Conservation (phyloP, 805 yeast species). For the Wickerhamiella musiphila region DNA sequence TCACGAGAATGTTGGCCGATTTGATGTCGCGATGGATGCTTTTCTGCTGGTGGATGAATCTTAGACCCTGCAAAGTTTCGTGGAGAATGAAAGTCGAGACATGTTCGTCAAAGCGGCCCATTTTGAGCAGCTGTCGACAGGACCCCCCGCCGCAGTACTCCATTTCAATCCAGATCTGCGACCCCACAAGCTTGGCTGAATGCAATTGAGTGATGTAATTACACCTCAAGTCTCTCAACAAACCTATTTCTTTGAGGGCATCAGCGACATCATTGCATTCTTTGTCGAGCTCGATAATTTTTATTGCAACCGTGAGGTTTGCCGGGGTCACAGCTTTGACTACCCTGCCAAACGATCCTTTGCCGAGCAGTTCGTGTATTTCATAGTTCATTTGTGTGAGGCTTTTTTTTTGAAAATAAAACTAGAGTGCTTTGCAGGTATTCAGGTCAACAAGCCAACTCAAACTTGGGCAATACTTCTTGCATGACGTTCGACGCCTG, state of each 20-base stretch:
- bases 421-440: too few relatives aligned
- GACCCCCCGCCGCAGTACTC: constrained; percentile 80
- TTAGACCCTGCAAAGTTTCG: constrained; percentile 69
- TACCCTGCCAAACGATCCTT: constrained; percentile 17
- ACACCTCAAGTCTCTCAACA: constrained; percentile 61
- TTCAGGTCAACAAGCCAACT: too few relatives aligned
- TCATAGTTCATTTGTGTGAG: too few relatives aligned
- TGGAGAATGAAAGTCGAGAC: constrained; percentile 57
- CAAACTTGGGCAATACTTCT: too few relatives aligned
- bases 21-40: constrained; percentile 86
- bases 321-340: constrained; percentile 21
- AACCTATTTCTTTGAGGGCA: constrained; percentile 78
- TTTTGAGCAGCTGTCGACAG: constrained; percentile 47
- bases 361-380: constrained; percentile 12
- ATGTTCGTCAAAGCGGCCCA: constrained; percentile 50
- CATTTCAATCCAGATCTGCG: constrained; percentile 68
- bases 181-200: constrained; percentile 69
- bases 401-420: too few relatives aligned
- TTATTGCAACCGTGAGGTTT: constrained; percentile 59
- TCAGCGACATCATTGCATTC: constrained; percentile 71
- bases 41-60: constrained; percentile 58
- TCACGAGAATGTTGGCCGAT: constrained; percentile 78
- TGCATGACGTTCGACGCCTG: too few relatives aligned
- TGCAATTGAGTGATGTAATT: constrained; percentile 60
- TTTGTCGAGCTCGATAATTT: constrained; percentile 56